phyloP scores from a whole-genome alignment of 75 land plant genomes.

The Sequoia sempervirens region DNA sequence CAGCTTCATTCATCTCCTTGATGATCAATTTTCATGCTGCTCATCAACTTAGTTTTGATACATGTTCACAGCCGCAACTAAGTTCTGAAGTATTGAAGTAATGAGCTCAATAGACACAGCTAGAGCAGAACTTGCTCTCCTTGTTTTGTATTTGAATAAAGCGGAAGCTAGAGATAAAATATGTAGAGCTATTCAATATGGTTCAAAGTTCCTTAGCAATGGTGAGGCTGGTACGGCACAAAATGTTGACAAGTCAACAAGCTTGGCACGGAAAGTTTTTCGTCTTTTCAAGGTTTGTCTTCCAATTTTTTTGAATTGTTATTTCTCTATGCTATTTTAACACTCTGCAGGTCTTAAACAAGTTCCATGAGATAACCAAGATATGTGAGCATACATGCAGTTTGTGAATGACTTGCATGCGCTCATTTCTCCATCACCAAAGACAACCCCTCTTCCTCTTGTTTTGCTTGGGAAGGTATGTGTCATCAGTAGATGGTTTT shows the following conservation, averaged over 20 bases:
- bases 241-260: constrained; percentile 89
- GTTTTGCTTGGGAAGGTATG: constrained; percentile 85
- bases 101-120: constrained; percentile 78
- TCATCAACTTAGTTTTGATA: too few species aligned
- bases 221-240: constrained; percentile 90
- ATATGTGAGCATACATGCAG: constrained; percentile 51
- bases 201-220: constrained; percentile 86
- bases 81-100: not conserved
- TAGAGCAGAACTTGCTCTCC: constrained; percentile 83
- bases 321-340: not conserved
- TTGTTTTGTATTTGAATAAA: constrained; percentile 77
- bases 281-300: constrained; percentile 67
- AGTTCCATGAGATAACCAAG: not conserved
- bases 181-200: constrained; percentile 96
- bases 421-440: constrained; percentile 70
- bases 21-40: too few species aligned
- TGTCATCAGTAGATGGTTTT: not conserved
- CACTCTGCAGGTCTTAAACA: not conserved
- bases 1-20: too few species aligned
- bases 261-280: constrained; percentile 93
- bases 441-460: constrained; percentile 82
- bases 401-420: constrained; percentile 89
- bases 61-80: not conserved
- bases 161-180: constrained; percentile 97
- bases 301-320: not conserved